Conservation (phyloP, 2,329 filamentous ascomycete species). For the Fusarium pseudograminearum region DNA sequence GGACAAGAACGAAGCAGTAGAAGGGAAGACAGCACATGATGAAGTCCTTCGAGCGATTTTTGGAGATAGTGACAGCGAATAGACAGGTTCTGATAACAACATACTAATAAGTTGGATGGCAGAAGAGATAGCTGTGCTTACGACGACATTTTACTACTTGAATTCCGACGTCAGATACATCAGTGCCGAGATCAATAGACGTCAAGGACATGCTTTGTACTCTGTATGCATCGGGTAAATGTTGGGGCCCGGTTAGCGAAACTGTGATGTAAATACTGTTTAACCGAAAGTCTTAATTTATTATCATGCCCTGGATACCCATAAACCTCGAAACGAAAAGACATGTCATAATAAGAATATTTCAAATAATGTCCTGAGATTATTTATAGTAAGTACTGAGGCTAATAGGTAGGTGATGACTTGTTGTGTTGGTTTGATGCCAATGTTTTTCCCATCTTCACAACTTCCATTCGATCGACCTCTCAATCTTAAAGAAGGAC, state of each 20-base stretch:
- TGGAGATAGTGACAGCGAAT: conserved; percentile 83
- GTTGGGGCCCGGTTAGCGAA: not conserved
- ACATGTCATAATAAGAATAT: not conserved
- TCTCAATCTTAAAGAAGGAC: conserved; percentile 27
- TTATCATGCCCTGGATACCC: not conserved
- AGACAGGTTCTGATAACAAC: conserved; percentile 14
- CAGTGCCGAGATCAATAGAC: not conserved
- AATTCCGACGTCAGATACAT: not conserved
- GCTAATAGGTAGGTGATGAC: not conserved
- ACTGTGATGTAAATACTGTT: conserved; percentile 5
- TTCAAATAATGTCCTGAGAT: not conserved
- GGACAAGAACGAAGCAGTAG: conserved; percentile 75
- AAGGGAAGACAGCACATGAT: conserved; percentile 79
- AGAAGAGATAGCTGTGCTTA: not conserved
- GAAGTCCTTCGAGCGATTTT: conserved; percentile 94
- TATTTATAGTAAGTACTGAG: not conserved
- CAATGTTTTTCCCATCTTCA: not conserved
- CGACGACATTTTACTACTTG: not conserved
- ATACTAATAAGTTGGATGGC: not conserved
- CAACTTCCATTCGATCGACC: not conserved
- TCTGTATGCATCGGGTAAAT: not conserved
- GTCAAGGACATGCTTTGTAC: not conserved
- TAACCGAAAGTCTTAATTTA: conserved; percentile 8
- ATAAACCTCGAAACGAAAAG: not conserved
- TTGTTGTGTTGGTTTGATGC: not conserved